phyloP scores from a whole-genome alignment of 441 rosid genomes.

The Biscutella laevigata region DNA sequence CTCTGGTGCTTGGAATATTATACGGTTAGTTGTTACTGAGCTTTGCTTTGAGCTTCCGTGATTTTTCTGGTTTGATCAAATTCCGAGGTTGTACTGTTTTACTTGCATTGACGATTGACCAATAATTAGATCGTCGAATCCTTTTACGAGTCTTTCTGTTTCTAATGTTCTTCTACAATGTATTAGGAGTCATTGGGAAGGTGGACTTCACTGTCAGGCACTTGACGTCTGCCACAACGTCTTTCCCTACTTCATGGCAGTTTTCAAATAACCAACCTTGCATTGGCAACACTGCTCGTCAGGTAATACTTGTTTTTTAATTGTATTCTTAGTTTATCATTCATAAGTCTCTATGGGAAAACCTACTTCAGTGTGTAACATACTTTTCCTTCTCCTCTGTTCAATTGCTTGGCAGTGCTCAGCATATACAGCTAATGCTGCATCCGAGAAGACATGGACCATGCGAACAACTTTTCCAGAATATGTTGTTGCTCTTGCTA shows the following conservation, averaged over 20 bases:
- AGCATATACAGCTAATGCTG: slow-evolving; percentile 54
- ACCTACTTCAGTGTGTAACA: slow-evolving; percentile 10
- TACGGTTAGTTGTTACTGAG: slow-evolving; percentile 52
- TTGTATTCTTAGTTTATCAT: neutral
- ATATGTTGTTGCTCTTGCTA: slow-evolving; percentile 96
- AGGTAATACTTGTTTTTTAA: slow-evolving; percentile 39
- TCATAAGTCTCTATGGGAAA: neutral
- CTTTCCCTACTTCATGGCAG: slow-evolving; percentile 62
- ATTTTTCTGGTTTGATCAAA: neutral
- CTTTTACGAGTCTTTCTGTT: too few species aligned
- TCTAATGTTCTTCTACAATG: slow-evolving; percentile 9
- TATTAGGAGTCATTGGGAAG: slow-evolving; percentile 76
- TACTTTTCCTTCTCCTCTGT: slow-evolving; percentile 9
- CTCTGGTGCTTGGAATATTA: slow-evolving; percentile 78
- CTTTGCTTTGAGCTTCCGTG: too few species aligned
- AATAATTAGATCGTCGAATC: too few species aligned
- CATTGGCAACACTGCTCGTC: slow-evolving; percentile 44
- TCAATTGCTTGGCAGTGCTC: slow-evolving; percentile 59
- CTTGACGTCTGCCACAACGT: slow-evolving; percentile 63
- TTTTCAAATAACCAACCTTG: slow-evolving; percentile 61
- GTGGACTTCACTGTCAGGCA: slow-evolving; percentile 96
- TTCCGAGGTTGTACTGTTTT: slow-evolving; percentile 4
- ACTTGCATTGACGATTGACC: too few species aligned
- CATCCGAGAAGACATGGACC: slow-evolving; percentile 96
- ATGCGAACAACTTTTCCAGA: slow-evolving; percentile 93